Percentiles rank a stretch among this genome's conserved stretches.
phyloP scores from a whole-genome alignment of 108 stramenopile genomes.

The Mediolabrus comicus region DNA sequence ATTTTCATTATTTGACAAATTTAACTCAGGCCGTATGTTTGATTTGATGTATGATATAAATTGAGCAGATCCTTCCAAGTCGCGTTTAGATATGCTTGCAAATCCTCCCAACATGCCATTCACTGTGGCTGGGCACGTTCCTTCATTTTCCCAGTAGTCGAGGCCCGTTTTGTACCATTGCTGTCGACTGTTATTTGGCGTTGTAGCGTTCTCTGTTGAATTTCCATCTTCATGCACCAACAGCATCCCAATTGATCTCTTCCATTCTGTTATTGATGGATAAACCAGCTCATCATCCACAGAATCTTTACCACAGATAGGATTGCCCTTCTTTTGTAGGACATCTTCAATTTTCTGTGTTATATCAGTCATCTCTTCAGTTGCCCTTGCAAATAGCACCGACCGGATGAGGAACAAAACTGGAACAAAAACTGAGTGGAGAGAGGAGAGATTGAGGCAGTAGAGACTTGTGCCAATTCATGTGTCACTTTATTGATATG shows the following conservation, averaged over 20 bases:
- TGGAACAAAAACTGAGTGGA: neutral
- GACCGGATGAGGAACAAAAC: no score
- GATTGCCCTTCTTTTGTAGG: conserved; percentile 28
- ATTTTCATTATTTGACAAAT: conserved; percentile 26
- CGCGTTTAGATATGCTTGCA: conserved; percentile 71
- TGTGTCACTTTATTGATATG: no score
- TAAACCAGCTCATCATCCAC: conserved; percentile 25
- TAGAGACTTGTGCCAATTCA: no score
- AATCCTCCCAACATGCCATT: conserved; percentile 92
- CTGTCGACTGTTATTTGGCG: conserved; percentile 1
- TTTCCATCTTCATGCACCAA: neutral
- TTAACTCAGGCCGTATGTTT: conserved; percentile 20
- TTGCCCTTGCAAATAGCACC: no score
- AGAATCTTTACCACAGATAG: conserved; percentile 31
- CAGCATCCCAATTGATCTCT: conserved; percentile 1
- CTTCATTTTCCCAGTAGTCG: conserved; percentile 82
- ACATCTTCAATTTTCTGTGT: conserved; percentile 33
- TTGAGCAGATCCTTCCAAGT: conserved; percentile 69
- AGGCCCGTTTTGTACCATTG: conserved; percentile 81
- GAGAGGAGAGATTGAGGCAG: no score
- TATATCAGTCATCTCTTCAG: conserved; percentile 7
- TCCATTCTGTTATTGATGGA: conserved; percentile 35
- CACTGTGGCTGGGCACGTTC: conserved; percentile 76
- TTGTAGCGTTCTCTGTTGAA: neutral
- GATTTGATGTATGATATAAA: conserved; percentile 62